Base-by-base conservation (phyloP, 2,329 filamentous ascomycete genomes). In the Penicillium griseofulvum region DNA sequence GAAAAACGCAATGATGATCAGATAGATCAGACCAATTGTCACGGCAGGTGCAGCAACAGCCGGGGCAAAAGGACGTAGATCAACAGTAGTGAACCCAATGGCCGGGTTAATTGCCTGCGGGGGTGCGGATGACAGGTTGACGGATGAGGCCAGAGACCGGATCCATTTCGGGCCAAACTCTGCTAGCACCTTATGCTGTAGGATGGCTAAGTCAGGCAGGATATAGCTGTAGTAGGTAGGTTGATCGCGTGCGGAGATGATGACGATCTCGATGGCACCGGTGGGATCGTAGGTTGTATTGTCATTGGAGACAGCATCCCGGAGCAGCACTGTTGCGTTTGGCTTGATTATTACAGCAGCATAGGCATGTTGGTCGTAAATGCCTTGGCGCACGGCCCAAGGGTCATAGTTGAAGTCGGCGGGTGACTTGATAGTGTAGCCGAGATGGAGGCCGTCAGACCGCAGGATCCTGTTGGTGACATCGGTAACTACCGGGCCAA, bases 1-100 rank as follows among this genome's bases (percentile, higher is more conserved):
- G 74, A 87, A 87, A 73, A 87, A 87, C 0, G 83, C 82, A 38
- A 87, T 77, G 63, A 88, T 87, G 63, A 88, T 87, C 1, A 87
- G 73, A 65, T 87, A 87, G 61, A 88, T 87, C 28, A 87, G 71
- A 0, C 84, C 84, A 50, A 87, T 85, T 1, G 78, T 82, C 2
- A 87, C 80, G 1, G 84, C 78, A 0, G 85, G 85, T 2, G 80
- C 83, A 0, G 79, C 74, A 2, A 77, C 77, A 6, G 80, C 75
- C 0, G 84, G 84, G 16, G 66, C 71, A 66, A 87, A 87, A 0
- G 84, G 84, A 2, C 85, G 76, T 5, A 88, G 74, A 54, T 87
- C 84, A 67, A 80, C 76, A 16, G 74, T 73, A 4, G 76, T 80
- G 67, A 84, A 84, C 0, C 79, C 81, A 50, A 85, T 81, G 0